A percentile compares a stretch with the other conserved stretches of the same genome.
These are phyloP conservation scores for Hypericum androsaemum DNA, from an alignment of 345 rosid genomes.

Conservation along the genomic window DNA sequence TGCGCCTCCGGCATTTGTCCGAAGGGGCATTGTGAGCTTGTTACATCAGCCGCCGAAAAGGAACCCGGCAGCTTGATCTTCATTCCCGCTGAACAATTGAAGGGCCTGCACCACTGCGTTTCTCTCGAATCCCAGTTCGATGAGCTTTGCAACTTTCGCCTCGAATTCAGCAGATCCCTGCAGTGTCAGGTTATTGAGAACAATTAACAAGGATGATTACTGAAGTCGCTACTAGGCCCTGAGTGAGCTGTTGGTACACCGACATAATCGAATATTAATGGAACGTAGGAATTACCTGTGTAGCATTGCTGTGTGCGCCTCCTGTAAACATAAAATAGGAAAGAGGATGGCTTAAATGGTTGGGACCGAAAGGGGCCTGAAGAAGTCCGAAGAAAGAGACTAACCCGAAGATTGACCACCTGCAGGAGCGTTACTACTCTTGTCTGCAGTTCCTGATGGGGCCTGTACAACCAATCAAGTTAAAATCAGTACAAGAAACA, in stretches of 20 bases:
- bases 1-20: too few species aligned
- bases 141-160: conserved; percentile 83
- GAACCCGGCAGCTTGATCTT: conserved; percentile 94
- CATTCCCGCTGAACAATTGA: conserved; percentile 68
- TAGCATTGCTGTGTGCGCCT: conserved; percentile 12
- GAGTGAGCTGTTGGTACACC: too few species aligned
- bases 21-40: too few species aligned
- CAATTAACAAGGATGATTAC: neutral
- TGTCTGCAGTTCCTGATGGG: conserved; percentile 34
- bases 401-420: conserved; percentile 57
- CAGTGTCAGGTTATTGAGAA: conserved; percentile 6
- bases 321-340: conserved; percentile 20
- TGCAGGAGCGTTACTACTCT: conserved; percentile 26
- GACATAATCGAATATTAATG: too few species aligned
- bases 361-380: neutral
- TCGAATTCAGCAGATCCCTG: conserved; percentile 69
- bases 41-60: conserved; percentile 66
- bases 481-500: neutral
- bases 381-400: conserved; percentile 8
- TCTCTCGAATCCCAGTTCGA: conserved; percentile 75
- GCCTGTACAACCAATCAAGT: conserved; percentile 24
- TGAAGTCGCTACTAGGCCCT: neutral
- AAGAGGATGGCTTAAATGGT: neutral
- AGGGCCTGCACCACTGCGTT: conserved; percentile 85
- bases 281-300: conserved; percentile 30